A percentile compares a stretch with the other conserved stretches of the same genome.
These are phyloP conservation scores for Starmerella vaccinii DNA, from an alignment of 805 yeast genomes.

Conservation along the genomic window DNA sequence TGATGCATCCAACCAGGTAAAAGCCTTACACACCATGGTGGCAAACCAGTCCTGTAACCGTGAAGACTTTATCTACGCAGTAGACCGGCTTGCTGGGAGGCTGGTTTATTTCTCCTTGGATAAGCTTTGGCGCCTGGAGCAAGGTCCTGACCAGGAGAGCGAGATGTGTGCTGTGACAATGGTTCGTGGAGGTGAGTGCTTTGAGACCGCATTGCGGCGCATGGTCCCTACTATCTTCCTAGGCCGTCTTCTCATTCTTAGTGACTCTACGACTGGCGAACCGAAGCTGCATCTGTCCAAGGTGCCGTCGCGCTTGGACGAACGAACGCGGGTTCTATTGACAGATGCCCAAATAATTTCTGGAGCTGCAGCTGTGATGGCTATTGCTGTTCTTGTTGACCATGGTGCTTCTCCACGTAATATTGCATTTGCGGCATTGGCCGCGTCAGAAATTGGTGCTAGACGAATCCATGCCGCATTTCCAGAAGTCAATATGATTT, in stretches of 20 bases:
- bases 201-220: constrained; percentile 64
- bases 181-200: constrained; percentile 87
- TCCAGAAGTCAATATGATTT: constrained; percentile 55
- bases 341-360: constrained; percentile 82
- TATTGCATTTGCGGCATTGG: constrained; percentile 58
- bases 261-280: constrained; percentile 83
- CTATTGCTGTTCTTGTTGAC: constrained; percentile 74
- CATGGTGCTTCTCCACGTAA: constrained; percentile 56
- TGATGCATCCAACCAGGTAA: constrained; percentile 48
- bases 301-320: constrained; percentile 41
- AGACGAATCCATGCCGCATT: constrained; percentile 66
- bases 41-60: constrained; percentile 45
- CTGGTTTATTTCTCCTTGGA: constrained; percentile 63
- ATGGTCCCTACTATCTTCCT: constrained; percentile 67
- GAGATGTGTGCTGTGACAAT: constrained; percentile 64
- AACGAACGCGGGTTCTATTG: constrained; percentile 42
- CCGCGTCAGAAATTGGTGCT: constrained; percentile 71
- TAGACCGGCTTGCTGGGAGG: constrained; percentile 68
- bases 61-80: constrained; percentile 76
- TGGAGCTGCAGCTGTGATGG: constrained; percentile 94
- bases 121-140: constrained; percentile 25
- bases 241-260: constrained; percentile 79
- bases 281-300: constrained; percentile 81
- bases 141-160: constrained; percentile 30
- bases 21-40: constrained; percentile 62